phyloP scores from a whole-genome alignment of 345 rosid species.

The Salix udensis region DNA sequence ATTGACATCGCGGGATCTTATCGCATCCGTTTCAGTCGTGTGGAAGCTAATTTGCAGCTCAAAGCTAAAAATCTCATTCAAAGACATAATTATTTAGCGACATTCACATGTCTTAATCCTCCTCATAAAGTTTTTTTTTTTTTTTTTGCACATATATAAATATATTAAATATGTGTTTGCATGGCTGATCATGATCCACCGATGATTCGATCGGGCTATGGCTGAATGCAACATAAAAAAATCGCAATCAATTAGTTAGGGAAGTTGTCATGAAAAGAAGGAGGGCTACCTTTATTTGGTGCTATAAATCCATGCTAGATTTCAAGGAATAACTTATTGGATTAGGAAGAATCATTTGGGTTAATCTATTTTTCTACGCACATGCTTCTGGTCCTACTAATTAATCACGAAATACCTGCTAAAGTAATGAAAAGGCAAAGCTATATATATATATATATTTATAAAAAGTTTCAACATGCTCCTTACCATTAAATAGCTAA shows the following conservation, averaged over 20 bases:
- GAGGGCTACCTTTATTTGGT: not conserved
- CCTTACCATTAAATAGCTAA: not conserved
- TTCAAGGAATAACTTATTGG: not conserved
- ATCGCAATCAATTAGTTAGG: not conserved
- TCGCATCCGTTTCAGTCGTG: not conserved
- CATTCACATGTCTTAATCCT: not conserved
- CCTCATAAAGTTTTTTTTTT: not conserved
- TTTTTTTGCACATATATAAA: not conserved
- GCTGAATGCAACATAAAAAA: conserved; percentile 5
- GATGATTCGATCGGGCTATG: not conserved
- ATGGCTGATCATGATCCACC: not conserved
- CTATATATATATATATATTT: too few relatives aligned
- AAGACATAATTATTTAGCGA: not conserved
- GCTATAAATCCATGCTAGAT: not conserved
- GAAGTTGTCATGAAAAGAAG: not conserved
- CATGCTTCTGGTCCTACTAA: not conserved
- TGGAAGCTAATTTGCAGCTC: not conserved
- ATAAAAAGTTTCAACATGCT: not conserved
- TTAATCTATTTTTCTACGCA: not conserved
- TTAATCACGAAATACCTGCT: not conserved
- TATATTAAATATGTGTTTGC: not conserved
- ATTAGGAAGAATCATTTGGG: not conserved
- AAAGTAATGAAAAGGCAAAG: not conserved
- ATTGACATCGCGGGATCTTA: not conserved
- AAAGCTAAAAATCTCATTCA: not conserved